A percentile compares a stretch with the other conserved stretches of the same genome.
phyloP scores from a whole-genome alignment of 495 filamentous ascomycete genomes.

The Rostrohypoxylon terebratum region DNA sequence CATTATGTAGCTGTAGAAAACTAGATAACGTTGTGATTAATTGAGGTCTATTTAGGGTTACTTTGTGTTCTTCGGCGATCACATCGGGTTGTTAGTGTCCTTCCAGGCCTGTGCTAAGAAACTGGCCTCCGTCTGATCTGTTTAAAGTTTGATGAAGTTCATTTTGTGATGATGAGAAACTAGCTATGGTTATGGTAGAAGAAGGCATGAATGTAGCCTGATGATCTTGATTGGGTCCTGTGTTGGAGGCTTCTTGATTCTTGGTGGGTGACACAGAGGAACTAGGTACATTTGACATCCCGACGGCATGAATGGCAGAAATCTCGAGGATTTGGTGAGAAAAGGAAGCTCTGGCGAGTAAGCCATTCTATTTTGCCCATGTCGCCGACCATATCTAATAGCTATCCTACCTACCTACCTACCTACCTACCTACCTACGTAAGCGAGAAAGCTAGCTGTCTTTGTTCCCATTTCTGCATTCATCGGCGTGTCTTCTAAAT shows the following conservation, averaged over 20 bases:
- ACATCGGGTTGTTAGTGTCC: not conserved
- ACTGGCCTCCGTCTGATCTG: not conserved
- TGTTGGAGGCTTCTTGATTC: conserved; percentile 1
- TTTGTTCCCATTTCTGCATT: not conserved
- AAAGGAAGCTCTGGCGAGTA: not conserved
- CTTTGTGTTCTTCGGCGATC: not conserved
- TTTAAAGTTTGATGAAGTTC: conserved; percentile 10
- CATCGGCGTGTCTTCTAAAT: conserved; percentile 3
- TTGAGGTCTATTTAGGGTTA: not conserved
- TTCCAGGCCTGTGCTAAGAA: not conserved
- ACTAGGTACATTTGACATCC: not conserved
- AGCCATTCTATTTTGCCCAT: not conserved
- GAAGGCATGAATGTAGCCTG: not conserved
- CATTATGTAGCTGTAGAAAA: not conserved
- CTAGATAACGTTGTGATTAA: not conserved
- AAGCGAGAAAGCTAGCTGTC: not conserved
- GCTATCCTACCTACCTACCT: not conserved
- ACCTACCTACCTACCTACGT: not conserved
- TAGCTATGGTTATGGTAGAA: not conserved
- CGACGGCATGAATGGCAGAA: not conserved
- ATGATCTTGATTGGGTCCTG: not conserved
- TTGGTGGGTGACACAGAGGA: not conserved
- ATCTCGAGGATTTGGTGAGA: not conserved
- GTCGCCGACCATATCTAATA: not conserved
- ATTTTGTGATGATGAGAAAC: not conserved